These are phyloP conservation scores for Trichoderma cornu-damae DNA, from an alignment of 2,329 filamentous ascomycete genomes.

Conservation along the genomic window DNA sequence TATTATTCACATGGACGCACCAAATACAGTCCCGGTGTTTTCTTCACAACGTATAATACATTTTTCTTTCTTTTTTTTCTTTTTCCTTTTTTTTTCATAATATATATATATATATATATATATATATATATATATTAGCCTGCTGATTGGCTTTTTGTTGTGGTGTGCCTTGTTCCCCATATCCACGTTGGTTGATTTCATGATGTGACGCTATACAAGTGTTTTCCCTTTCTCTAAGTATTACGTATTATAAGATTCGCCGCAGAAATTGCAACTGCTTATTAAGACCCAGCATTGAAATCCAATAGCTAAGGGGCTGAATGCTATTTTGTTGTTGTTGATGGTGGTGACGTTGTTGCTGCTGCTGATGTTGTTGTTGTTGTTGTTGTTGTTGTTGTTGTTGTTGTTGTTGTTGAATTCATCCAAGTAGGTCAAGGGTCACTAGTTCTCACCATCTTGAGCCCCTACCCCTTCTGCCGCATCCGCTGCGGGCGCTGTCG, in stretches of 20 bases:
- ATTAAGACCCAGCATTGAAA: background rate
- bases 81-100: background rate
- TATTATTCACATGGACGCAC: background rate
- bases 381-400: too few relatives aligned
- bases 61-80: background rate
- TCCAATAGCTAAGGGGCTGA: background rate
- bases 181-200: background rate
- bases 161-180: background rate
- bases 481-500: background rate
- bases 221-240: background rate
- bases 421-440: background rate
- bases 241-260: background rate
- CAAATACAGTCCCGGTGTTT: background rate
- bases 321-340: too few relatives aligned
- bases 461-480: background rate
- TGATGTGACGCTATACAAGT: slow-evolving; percentile 3
- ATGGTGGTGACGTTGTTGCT: too few relatives aligned
- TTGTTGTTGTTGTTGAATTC: background rate
- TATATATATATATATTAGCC: background rate
- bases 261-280: background rate
- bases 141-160: background rate
- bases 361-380: too few relatives aligned
- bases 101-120: too few relatives aligned
- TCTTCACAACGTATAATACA: background rate
- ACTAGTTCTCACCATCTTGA: slow-evolving; percentile 4